Conservation (phyloP, 345 rosid species). For the Sisymbrium altissimum region DNA sequence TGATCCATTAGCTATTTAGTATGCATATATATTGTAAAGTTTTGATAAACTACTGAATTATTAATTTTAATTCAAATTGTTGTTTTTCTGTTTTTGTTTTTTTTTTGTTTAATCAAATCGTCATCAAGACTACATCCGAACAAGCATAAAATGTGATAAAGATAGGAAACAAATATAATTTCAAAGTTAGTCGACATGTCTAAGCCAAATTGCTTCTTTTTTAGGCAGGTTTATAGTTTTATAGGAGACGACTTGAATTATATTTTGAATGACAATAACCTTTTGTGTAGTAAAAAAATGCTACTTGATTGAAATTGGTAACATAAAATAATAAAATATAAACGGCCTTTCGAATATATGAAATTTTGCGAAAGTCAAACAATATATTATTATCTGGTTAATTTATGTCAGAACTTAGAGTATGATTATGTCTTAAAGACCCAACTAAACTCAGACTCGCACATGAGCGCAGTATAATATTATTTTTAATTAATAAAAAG, state of each 20-base stretch:
- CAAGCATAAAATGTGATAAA: not conserved
- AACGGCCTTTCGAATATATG: not conserved
- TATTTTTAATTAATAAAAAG: too few relatives aligned
- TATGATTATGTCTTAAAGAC: too few relatives aligned
- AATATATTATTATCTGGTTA: not conserved
- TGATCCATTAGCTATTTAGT: not conserved
- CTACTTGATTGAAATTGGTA: not conserved
- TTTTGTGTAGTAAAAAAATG: not conserved
- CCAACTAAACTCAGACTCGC: too few relatives aligned
- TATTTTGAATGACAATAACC: not conserved
- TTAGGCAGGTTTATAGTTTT: not conserved
- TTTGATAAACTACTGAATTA: not conserved
- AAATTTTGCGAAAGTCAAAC: not conserved
- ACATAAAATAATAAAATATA: not conserved
- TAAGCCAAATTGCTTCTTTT: not conserved
- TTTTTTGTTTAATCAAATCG: not conserved
- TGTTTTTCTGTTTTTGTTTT: too few relatives aligned
- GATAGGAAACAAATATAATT: not conserved
- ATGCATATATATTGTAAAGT: not conserved
- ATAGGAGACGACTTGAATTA: conserved; percentile 2
- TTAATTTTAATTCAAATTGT: too few relatives aligned
- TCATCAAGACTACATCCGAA: not conserved
- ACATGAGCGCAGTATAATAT: too few relatives aligned
- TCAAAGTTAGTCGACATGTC: not conserved
- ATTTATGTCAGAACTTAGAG: too few relatives aligned